Evolutionary conservation across 225 moss, liverwort and hornwort genomes (phyloP).

Genomic region (Sphagnum contortum): DNA sequence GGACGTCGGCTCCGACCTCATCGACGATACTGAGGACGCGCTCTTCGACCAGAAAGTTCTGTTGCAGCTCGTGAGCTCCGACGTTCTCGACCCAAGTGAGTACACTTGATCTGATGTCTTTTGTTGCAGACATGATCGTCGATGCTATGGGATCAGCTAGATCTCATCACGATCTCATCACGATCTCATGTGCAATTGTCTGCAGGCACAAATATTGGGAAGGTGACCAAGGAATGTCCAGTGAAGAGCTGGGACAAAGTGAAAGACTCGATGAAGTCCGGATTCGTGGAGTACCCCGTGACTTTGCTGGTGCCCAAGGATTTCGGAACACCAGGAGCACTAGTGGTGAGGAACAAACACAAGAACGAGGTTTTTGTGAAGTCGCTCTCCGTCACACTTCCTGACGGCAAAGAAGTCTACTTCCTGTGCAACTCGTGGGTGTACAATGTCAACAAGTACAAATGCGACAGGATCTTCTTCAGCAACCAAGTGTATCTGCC

Average conservation of each 20-base stretch:
- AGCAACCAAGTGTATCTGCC: constrained; percentile 55
- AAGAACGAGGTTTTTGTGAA: constrained; percentile 65
- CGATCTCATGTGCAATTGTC: neutral
- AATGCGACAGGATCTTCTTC: constrained; percentile 26
- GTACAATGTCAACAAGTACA: constrained; percentile 15
- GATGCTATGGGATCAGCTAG: too few species aligned
- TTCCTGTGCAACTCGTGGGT: constrained; percentile 62
- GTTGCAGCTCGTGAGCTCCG: constrained; percentile 33
- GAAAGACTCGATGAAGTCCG: too few species aligned
- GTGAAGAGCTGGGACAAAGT: neutral
- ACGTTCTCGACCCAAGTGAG: constrained; percentile 27
- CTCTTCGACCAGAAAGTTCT: constrained; percentile 19
- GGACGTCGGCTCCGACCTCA: neutral
- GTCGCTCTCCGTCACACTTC: constrained; percentile 26
- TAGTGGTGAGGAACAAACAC: constrained; percentile 54
- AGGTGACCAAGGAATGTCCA: neutral
- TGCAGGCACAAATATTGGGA: neutral
- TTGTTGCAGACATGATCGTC: too few species aligned
- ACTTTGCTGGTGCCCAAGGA: constrained; percentile 5
- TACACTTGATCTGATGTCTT: too few species aligned
- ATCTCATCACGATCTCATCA: too few species aligned
- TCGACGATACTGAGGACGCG: neutral
- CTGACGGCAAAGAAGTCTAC: constrained; percentile 10
- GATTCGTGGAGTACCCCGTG: neutral
- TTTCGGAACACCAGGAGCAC: constrained; percentile 60